These are phyloP conservation scores for Phytomonas francai DNA, from an alignment of 208 protist genomes.

Conservation along the genomic window DNA sequence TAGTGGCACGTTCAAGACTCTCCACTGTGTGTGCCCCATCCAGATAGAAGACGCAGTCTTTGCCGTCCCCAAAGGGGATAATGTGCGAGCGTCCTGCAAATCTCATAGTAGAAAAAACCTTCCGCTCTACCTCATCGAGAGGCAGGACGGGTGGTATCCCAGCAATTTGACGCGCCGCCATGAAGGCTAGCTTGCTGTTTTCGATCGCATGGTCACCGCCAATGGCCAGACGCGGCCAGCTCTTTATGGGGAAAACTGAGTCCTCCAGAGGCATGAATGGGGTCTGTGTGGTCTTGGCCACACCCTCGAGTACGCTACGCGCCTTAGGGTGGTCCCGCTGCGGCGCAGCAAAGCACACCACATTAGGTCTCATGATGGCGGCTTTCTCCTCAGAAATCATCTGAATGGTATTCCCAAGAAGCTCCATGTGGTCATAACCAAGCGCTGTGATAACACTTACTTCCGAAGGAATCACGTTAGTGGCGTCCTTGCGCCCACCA, in stretches of 20 bases:
- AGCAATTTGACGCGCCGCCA: constrained; percentile 56
- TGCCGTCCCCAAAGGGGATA: constrained; percentile 9
- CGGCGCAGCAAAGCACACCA: constrained; percentile 61
- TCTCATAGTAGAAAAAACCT: constrained; percentile 52
- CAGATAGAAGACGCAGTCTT: constrained; percentile 55
- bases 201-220: constrained; percentile 67
- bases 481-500: constrained; percentile 90
- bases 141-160: constrained; percentile 45
- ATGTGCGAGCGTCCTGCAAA: constrained; percentile 78
- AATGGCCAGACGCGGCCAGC: constrained; percentile 69
- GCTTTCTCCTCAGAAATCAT: constrained; percentile 92
- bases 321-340: constrained; percentile 64
- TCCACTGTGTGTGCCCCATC: constrained; percentile 88
- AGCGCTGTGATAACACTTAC: constrained; percentile 90
- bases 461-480: constrained; percentile 83
- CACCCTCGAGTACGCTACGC: constrained; percentile 42
- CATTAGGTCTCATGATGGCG: constrained; percentile 88
- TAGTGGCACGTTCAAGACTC: constrained; percentile 51
- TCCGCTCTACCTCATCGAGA: constrained; percentile 48
- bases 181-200: constrained; percentile 77
- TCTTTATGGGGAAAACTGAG: constrained; percentile 50
- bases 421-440: constrained; percentile 89
- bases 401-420: constrained; percentile 91
- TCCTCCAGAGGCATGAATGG: constrained; percentile 56
- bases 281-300: constrained; percentile 24